Base-by-base conservation (phyloP, 495 filamentous ascomycete species). In the Penicillium longicatenatum region DNA sequence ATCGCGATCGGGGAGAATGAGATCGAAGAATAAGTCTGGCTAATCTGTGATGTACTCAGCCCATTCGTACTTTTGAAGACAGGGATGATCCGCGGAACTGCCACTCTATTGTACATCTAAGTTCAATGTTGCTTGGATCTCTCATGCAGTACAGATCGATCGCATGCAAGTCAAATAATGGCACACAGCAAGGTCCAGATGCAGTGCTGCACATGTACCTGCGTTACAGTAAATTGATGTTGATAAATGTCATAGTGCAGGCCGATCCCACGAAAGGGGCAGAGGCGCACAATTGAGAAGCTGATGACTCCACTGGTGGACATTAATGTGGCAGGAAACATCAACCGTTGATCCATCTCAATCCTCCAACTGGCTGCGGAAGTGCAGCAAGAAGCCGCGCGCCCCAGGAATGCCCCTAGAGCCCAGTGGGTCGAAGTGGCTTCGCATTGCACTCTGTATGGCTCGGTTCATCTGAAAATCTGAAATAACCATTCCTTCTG, bases 351-450 rank as follows among this genome's bases (percentile, higher is more conserved):
- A n/a, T 2, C 19, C 31, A 9, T 39, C 2, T 7, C 14, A 16
- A 17, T 12, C 37, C 17, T 24, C 30, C 41, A 24, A 67, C 50
- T 66, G 60, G 61, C 19, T 43, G 66, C 66, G 66, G 64, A 69
- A 66, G 29, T 16, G 22, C 35, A 33, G 11, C 20, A 51, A 46
- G 53, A 55, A 62, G 42, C 64, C 66, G 62, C 66, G 62, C 26
- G 26, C 24, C 50, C 47, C 41, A 41, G 26, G 41, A 44, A 50
- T 51, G 24, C 51, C 31, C 31, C 31, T 21, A 19, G 19, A 59
- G 57, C 45, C 59, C 20, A 20, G n/a, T 16, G 14, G 24, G 60
- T 49, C 53, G 31, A 21, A 60, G 54, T 47, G 51, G 52, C 26
- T 57, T 52, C 44, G 24, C 50, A 63, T 57, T 60, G 61, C 44